These are phyloP conservation scores for Tuber borchii DNA, from an alignment of 495 filamentous ascomycete genomes.

Conservation along the genomic window DNA sequence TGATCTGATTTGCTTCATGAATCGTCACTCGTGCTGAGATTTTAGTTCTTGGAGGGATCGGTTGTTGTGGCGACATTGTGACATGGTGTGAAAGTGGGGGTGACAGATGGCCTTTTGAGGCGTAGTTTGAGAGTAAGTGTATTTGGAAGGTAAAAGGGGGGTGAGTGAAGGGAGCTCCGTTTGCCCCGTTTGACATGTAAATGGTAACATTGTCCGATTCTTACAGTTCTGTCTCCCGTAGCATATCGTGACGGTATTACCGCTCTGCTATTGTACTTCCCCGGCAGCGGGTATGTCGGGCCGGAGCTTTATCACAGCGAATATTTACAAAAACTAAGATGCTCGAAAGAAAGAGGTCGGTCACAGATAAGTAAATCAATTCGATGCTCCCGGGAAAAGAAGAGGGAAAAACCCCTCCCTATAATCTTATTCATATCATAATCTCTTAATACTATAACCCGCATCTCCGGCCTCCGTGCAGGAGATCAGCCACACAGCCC, in stretches of 20 bases:
- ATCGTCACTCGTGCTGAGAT: neutral
- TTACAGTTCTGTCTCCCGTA: neutral
- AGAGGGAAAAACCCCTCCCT: neutral
- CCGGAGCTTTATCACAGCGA: neutral
- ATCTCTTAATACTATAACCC: neutral
- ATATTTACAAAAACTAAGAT: neutral
- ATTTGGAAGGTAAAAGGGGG: neutral
- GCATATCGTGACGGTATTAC: neutral
- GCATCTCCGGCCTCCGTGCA: neutral
- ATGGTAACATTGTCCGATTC: neutral
- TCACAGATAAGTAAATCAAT: neutral
- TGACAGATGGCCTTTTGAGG: neutral
- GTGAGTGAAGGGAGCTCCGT: neutral
- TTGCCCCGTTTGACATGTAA: neutral
- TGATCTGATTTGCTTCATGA: neutral
- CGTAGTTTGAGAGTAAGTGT: neutral
- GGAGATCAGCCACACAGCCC: neutral
- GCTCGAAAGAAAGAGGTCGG: neutral
- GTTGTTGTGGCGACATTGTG: neutral
- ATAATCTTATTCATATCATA: neutral
- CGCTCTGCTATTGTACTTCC: neutral
- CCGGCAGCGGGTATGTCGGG: neutral
- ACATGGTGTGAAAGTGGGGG: neutral
- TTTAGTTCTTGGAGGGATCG: neutral
- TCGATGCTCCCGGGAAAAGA: neutral